phyloP scores from a whole-genome alignment of 345 rosid genomes.

The Lepidium aucheri region DNA sequence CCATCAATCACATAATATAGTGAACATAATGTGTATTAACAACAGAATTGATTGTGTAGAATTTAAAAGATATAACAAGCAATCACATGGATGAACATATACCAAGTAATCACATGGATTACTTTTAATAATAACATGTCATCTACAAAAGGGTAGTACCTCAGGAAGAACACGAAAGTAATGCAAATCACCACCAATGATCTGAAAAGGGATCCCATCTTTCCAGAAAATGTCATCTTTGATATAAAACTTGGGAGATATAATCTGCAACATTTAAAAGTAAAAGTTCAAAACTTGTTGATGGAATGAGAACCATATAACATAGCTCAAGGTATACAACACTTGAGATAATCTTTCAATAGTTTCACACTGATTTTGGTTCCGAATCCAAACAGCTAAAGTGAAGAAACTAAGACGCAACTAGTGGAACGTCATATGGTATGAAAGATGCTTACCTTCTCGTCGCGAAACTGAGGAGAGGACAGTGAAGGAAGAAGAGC shows the following conservation, averaged over 20 bases:
- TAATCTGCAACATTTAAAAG: constrained; percentile 3
- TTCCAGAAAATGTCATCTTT: constrained; percentile 75
- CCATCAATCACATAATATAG: not conserved
- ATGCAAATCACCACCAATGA: constrained; percentile 93
- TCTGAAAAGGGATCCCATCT: constrained; percentile 58
- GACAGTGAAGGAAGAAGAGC: constrained; percentile 61
- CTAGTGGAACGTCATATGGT: not conserved
- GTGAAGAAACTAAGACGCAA: not conserved
- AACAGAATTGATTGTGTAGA: not conserved
- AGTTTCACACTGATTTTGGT: not conserved
- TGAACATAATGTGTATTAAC: not conserved
- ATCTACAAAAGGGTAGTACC: constrained; percentile 34
- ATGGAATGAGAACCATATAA: not conserved
- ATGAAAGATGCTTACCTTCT: constrained; percentile 25
- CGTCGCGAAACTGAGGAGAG: constrained; percentile 3
- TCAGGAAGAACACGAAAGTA: constrained; percentile 81
- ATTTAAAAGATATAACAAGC: not conserved
- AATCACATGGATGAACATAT: not conserved
- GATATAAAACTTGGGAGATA: constrained; percentile 47
- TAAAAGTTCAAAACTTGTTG: not conserved
- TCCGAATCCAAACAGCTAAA: not conserved
- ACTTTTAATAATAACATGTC: not conserved
- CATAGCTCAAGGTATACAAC: no score
- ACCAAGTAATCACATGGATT: not conserved
- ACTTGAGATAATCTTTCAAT: not conserved